These are phyloP conservation scores for Penicillium psychrosexuale DNA, from an alignment of 2,329 filamentous ascomycete species.

Conservation along the genomic window DNA sequence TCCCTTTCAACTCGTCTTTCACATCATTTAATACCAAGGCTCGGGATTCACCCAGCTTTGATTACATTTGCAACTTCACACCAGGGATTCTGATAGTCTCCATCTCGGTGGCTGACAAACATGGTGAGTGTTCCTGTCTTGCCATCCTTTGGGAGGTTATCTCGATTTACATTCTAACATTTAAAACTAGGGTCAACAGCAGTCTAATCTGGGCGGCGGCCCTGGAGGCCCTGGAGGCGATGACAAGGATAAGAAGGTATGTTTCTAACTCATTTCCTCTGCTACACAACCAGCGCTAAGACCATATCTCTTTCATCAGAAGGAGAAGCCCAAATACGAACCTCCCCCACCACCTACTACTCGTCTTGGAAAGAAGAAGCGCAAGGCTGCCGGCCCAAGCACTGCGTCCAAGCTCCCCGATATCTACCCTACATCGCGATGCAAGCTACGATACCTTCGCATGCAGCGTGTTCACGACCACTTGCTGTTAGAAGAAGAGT, in stretches of 20 bases:
- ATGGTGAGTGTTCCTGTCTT: constrained; percentile 38
- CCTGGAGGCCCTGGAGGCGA: constrained; percentile 72
- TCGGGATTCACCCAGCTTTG: background rate
- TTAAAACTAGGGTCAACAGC: constrained; percentile 48
- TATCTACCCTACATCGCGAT: constrained; percentile 92
- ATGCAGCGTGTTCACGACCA: constrained; percentile 99
- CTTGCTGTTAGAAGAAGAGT: constrained; percentile 93
- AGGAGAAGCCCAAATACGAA: constrained; percentile 99
- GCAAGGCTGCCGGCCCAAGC: constrained; percentile 88
- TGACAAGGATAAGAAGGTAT: constrained; percentile 90
- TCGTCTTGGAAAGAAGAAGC: constrained; percentile 97
- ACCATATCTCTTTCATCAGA: constrained; percentile 53
- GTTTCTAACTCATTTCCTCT: background rate
- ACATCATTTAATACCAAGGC: constrained; percentile 3
- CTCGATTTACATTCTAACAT: constrained; percentile 23
- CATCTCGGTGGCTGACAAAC: constrained; percentile 26
- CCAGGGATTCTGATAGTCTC: constrained; percentile 14
- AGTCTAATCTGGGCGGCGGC: constrained; percentile 79
- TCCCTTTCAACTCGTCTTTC: constrained; percentile 11
- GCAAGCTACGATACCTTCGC: constrained; percentile 92
- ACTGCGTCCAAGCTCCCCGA: constrained; percentile 92
- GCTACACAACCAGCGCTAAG: constrained; percentile 12
- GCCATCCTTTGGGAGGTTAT: background rate
- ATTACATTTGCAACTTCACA: background rate
- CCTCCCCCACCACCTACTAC: constrained; percentile 95